Conservation (phyloP, 345 rosid species). For the Eutrema yunnanense region DNA sequence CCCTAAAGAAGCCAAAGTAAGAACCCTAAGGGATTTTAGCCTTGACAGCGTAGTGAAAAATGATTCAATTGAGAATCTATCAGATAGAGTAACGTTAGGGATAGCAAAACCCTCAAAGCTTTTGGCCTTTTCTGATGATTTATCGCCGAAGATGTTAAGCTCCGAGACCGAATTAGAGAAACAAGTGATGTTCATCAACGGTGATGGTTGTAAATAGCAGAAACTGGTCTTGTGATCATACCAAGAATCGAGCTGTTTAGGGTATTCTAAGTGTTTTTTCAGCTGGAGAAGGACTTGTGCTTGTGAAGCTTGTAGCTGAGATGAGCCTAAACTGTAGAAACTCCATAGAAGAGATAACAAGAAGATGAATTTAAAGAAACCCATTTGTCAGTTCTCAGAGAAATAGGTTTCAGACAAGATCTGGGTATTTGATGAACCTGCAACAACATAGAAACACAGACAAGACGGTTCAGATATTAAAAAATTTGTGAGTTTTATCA, state of each 20-base stretch:
- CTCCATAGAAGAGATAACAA: constrained; percentile 44
- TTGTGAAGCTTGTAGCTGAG: constrained; percentile 70
- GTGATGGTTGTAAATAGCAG: constrained; percentile 44
- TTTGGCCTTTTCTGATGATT: constrained; percentile 27
- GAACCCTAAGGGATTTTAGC: constrained; percentile 49
- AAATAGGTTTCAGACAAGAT: constrained; percentile 12
- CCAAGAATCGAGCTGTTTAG: constrained; percentile 63
- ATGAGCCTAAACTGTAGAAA: constrained; percentile 36
- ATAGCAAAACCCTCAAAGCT: constrained; percentile 43
- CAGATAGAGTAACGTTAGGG: constrained; percentile 45
- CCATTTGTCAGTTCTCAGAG: constrained; percentile 30
- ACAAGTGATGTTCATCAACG: constrained; percentile 54
- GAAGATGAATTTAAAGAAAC: constrained; percentile 29
- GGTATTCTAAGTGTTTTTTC: constrained; percentile 65
- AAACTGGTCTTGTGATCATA: constrained; percentile 44
- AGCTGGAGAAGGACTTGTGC: constrained; percentile 71
- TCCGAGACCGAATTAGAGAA: constrained; percentile 44
- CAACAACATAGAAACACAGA: not conserved
- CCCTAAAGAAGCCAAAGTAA: constrained; percentile 55
- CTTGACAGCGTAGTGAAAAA: constrained; percentile 57
- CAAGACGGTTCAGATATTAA: not conserved
- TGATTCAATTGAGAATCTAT: constrained; percentile 61
- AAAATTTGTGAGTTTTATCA: not conserved
- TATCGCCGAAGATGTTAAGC: constrained; percentile 50
- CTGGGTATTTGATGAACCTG: constrained; percentile 18